These are phyloP conservation scores for Colletotrichum aenigma DNA, from an alignment of 2,329 filamentous ascomycete species.

Conservation along the genomic window DNA sequence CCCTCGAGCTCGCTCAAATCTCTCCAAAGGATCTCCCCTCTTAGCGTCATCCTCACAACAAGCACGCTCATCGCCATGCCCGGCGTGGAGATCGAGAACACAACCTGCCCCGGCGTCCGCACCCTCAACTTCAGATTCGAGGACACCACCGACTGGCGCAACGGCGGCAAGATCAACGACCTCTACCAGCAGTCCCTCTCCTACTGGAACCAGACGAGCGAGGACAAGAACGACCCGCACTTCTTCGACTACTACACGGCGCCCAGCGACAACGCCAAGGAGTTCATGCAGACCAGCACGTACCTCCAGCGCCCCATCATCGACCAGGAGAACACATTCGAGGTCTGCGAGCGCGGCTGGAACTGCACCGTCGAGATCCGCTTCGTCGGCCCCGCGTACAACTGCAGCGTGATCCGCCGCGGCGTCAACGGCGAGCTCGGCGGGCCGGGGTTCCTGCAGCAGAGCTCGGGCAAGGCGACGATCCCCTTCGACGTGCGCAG, in stretches of 20 bases:
- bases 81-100: slow-evolving; percentile 24
- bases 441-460: not conserved
- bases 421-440: not conserved
- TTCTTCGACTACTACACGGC: slow-evolving; percentile 36
- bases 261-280: slow-evolving; percentile 24
- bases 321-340: slow-evolving; percentile 28
- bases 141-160: slow-evolving; percentile 34
- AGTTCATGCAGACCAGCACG: slow-evolving; percentile 28
- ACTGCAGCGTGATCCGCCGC: slow-evolving; percentile 28
- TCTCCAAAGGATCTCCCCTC: slow-evolving; percentile 25
- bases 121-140: slow-evolving; percentile 37
- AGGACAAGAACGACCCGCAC: slow-evolving; percentile 18
- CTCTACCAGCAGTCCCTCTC: slow-evolving; percentile 30
- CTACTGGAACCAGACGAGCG: slow-evolving; percentile 35
- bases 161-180: slow-evolving; percentile 30
- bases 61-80: slow-evolving; percentile 32
- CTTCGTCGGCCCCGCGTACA: slow-evolving; percentile 38
- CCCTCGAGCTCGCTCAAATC: not conserved
- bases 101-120: slow-evolving; percentile 30
- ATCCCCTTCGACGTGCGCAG: slow-evolving; percentile 29
- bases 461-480: slow-evolving; percentile 21
- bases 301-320: slow-evolving; percentile 27
- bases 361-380: slow-evolving; percentile 37
- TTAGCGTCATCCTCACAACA: slow-evolving; percentile 41
- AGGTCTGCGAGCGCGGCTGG: slow-evolving; percentile 35